phyloP scores from a whole-genome alignment of 1,139 yeast genomes.

The Pichia sp. region DNA sequence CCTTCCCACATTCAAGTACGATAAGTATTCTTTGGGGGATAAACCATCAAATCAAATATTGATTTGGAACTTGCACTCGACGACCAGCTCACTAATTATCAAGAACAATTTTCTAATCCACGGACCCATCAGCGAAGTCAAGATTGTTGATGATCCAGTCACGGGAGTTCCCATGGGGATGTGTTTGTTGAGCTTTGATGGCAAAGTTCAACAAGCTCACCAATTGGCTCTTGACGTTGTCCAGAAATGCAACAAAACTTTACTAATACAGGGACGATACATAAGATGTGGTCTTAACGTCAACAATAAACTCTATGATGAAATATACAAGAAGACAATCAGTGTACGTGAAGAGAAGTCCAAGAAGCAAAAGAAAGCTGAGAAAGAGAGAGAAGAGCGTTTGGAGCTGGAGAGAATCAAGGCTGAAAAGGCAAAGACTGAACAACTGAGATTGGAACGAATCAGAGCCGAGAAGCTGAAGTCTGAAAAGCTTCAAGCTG shows the following conservation, averaged over 20 bases:
- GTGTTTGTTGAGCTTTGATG: constrained; percentile 58
- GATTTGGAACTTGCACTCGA: constrained; percentile 53
- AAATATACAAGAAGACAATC: constrained; percentile 19
- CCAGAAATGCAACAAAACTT: constrained; percentile 22
- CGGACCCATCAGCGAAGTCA: constrained; percentile 55
- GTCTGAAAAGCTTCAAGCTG: too few relatives aligned
- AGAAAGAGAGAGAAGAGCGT: constrained; percentile 13
- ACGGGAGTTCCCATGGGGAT: constrained; percentile 80
- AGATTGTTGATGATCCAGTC: constrained; percentile 60
- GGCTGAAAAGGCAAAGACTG: constrained; percentile 3
- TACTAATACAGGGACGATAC: constrained; percentile 20
- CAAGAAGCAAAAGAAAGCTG: constrained; percentile 13
- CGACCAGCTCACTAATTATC: constrained; percentile 41
- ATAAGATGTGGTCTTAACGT: constrained; percentile 24
- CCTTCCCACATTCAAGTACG: constrained; percentile 50
- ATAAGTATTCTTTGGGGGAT: constrained; percentile 68
- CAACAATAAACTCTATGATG: constrained; percentile 17
- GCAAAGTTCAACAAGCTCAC: constrained; percentile 49
- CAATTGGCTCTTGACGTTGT: constrained; percentile 38
- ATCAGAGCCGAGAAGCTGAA: too few relatives aligned
- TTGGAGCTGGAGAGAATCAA: constrained; percentile 7
- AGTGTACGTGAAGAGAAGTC: constrained; percentile 16
- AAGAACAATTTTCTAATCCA: constrained; percentile 49
- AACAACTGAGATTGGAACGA: constrained; percentile 1
- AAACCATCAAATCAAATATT: constrained; percentile 68